Conservation (phyloP, 129 eudicot species). For the Sambucus nigra region DNA sequence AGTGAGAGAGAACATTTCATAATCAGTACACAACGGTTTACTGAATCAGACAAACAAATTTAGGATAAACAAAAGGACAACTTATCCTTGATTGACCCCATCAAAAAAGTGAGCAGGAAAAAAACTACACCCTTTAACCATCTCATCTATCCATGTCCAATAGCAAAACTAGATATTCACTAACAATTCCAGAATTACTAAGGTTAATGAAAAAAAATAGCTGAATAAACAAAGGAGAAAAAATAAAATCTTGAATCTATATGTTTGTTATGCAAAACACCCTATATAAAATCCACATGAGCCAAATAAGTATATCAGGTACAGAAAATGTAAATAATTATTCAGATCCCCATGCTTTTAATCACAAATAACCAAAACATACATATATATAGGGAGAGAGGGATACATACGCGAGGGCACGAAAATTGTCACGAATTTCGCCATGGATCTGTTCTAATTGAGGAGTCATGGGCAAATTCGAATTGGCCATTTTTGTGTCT, state of each 20-base stretch:
- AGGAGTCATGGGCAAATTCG: constrained; percentile 67
- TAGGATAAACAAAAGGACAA: neutral
- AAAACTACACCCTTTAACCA: too few relatives aligned
- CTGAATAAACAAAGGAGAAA: neutral
- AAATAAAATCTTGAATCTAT: neutral
- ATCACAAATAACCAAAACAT: neutral
- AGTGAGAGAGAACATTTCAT: neutral
- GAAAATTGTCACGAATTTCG: constrained; percentile 84
- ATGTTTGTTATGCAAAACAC: too few relatives aligned
- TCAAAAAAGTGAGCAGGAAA: neutral
- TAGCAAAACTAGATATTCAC: too few relatives aligned
- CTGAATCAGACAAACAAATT: neutral
- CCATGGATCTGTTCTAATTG: constrained; percentile 99
- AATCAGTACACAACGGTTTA: neutral
- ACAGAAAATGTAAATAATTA: neutral
- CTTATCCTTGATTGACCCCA: neutral
- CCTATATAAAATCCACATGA: too few relatives aligned
- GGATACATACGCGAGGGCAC: constrained; percentile 69
- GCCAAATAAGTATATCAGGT: neutral
- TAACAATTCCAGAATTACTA: too few relatives aligned
- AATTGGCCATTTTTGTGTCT: constrained; percentile 40
- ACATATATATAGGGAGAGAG: neutral
- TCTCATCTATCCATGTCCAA: too few relatives aligned
- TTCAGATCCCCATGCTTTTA: neutral
- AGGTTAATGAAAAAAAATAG: too few relatives aligned